A percentile compares a stretch with the other conserved stretches of the same genome.
These are phyloP conservation scores for Quillaja saponaria DNA, from an alignment of 306 rosid genomes.

Conservation along the genomic window DNA sequence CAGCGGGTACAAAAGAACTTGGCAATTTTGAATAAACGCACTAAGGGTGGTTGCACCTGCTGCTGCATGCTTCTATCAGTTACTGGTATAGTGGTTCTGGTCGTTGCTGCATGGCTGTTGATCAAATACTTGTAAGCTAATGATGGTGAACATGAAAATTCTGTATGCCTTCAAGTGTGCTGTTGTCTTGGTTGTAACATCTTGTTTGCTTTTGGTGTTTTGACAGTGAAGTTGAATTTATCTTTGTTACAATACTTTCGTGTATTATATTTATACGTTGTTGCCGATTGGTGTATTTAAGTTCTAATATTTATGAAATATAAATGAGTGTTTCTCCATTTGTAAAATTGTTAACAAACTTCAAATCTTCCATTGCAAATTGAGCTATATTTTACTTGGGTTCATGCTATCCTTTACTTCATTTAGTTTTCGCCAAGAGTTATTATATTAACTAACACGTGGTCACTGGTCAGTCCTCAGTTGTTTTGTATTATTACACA, in stretches of 20 bases:
- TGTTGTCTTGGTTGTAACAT: conserved; percentile 2
- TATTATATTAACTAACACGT: no score
- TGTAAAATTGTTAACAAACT: no score
- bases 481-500: no score
- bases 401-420: no score
- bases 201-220: conserved; percentile 18
- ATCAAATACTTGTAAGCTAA: conserved; percentile 67
- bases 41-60: conserved; percentile 94
- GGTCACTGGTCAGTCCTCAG: no score
- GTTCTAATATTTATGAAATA: no score
- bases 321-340: no score
- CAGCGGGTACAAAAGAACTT: conserved; percentile 96
- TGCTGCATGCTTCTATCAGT: conserved; percentile 78
- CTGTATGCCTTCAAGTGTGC: conserved; percentile 31
- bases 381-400: no score
- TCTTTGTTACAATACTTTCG: conserved; percentile 3
- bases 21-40: conserved; percentile 79
- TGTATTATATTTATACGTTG: conserved; percentile 9
- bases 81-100: conserved; percentile 71
- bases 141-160: conserved; percentile 14
- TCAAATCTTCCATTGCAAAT: no score
- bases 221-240: conserved; percentile 31
- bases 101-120: conserved; percentile 62
- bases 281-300: no score
- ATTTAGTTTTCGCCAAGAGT: no score